A percentile compares a stretch with the other conserved stretches of the same genome.
phyloP scores from a whole-genome alignment of 129 eudicot species.

The Centaurea solstitialis region DNA sequence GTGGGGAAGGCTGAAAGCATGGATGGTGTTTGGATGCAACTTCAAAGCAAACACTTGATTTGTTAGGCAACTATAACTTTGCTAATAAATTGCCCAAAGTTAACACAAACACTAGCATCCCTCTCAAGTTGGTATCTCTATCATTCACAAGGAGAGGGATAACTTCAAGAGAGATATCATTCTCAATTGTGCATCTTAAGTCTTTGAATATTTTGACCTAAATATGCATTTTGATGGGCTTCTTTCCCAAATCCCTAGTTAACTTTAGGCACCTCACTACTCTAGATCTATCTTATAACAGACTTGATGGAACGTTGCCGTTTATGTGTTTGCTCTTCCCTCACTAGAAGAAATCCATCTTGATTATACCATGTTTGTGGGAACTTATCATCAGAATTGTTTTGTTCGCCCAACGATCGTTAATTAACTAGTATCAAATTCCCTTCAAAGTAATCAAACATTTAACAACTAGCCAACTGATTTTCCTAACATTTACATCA shows the following conservation, averaged over 20 bases:
- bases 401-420: not conserved
- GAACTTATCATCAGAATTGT: not conserved
- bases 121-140: no score
- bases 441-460: not conserved
- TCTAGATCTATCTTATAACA: not conserved
- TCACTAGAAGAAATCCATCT: not conserved
- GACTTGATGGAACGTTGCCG: constrained; percentile 9
- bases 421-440: not conserved
- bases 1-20: no score
- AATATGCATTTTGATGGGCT: not conserved
- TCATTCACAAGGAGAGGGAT: no score
- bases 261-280: constrained; percentile 16
- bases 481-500: no score
- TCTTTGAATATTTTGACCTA: not conserved
- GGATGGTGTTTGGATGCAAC: no score
- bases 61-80: no score
- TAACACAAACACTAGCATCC: no score
- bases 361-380: constrained; percentile 11
- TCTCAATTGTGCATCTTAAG: not conserved
- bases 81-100: no score
- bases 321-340: constrained; percentile 6
- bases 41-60: no score
- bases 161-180: not conserved
- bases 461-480: no score
- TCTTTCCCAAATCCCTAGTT: constrained; percentile 8